Conservation (phyloP, 306 rosid species). For the Begonia masoniana region DNA sequence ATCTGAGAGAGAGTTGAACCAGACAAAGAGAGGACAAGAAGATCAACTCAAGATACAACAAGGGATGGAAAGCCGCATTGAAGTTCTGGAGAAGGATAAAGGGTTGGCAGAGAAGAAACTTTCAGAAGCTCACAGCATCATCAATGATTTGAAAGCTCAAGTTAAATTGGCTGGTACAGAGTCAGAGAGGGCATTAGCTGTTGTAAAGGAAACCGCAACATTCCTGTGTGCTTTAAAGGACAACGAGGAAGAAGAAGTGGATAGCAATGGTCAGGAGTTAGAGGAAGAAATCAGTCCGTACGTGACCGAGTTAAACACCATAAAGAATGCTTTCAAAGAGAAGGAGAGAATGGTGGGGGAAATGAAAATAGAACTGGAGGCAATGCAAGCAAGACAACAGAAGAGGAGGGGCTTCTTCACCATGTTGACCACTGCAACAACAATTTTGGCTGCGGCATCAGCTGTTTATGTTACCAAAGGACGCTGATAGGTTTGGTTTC, state of each 20-base stretch:
- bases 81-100: slow-evolving; percentile 31
- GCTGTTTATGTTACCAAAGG: slow-evolving; percentile 54
- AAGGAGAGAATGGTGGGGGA: slow-evolving; percentile 48
- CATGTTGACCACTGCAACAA: slow-evolving; percentile 46
- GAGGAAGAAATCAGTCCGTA: slow-evolving; percentile 31
- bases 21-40: slow-evolving; percentile 17
- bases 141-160: slow-evolving; percentile 31
- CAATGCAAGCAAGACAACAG: slow-evolving; percentile 21
- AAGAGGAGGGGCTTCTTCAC: slow-evolving; percentile 54
- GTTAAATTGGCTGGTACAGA: slow-evolving; percentile 20
- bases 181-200: slow-evolving; percentile 25
- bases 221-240: slow-evolving; percentile 11
- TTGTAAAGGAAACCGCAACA: slow-evolving; percentile 52
- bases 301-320: slow-evolving; percentile 47
- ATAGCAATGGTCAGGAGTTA: slow-evolving; percentile 15
- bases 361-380: slow-evolving; percentile 36
- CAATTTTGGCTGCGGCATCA: slow-evolving; percentile 50
- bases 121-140: slow-evolving; percentile 11
- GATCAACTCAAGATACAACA: slow-evolving; percentile 19
- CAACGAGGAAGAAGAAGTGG: slow-evolving; percentile 17
- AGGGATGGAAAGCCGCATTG: slow-evolving; percentile 18
- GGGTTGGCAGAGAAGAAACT: slow-evolving; percentile 21
- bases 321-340: slow-evolving; percentile 41
- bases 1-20: slow-evolving; percentile 16
- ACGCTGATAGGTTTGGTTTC: slow-evolving; percentile 24